Base-by-base conservation (phyloP, 192 early-diverging fungal species). In the Backusella westeae region DNA sequence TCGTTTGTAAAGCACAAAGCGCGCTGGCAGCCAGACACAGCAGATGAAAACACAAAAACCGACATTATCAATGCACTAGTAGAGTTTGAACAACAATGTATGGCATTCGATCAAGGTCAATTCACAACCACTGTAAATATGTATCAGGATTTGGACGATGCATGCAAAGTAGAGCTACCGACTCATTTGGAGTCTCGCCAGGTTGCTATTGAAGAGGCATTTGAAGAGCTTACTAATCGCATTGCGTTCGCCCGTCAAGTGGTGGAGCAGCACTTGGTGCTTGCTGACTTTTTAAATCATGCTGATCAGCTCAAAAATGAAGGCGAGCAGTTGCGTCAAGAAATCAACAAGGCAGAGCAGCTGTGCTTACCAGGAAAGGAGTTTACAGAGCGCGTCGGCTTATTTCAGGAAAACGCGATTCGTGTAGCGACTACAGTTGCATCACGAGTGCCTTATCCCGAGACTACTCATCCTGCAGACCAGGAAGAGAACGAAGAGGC, bases 141-240 rank as follows among this genome's bases (percentile, higher is more conserved):
- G 15, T 84, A 78, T 42, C 83, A 86, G 67, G 85, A 86, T 29
- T 65, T 86, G 26, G 78, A 82, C 32, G 83, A 86, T 46, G 34
- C 67, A 34, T 77, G 81, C n/a, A 44, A 35, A 14, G 26, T 74
- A 14, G 76, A 80, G 29, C 34, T 86, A 36, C 85, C 85, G 0
- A 67, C 63, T n/a, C 77, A 80, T 73, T 65, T 86, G 14, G 44
- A 82, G 8, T 72, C 53, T 10, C 73, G 78, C 32, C 85, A 86
- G 44, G 77, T 77, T 19, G 76, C 69, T 1, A 52, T 84, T 34
- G 85, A 86, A 72, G 81, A 82, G 49, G 63, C 77, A 42, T 77
- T 82, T 67, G 75, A 80, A 38, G 53, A 77, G 5, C 59, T 86
- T 34, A 73, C 70, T 29, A 41, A 80, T 12, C 81, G 81, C 12